These are phyloP conservation scores for Tetrapisispora fleetii DNA, from an alignment of 805 yeast species.

Conservation along the genomic window DNA sequence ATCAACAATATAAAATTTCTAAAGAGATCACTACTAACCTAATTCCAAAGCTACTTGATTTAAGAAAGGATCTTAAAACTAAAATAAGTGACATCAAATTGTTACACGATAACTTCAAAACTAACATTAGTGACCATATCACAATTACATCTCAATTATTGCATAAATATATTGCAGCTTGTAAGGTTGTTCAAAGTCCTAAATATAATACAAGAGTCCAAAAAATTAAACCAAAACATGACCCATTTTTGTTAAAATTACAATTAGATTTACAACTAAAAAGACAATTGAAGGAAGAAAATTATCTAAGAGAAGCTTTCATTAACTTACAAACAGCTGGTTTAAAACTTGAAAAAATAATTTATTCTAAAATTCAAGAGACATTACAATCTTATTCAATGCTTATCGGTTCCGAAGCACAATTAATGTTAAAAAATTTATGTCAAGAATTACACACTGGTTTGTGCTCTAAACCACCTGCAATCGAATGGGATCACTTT, in stretches of 20 bases:
- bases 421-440: conserved; percentile 45
- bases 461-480: conserved; percentile 46
- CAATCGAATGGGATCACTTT: conserved; percentile 62
- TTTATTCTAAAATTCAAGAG: conserved; percentile 52
- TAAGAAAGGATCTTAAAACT: conserved; percentile 57
- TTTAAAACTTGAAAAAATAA: conserved; percentile 52
- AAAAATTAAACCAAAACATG: conserved; percentile 33
- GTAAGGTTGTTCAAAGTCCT: conserved; percentile 30
- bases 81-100: conserved; percentile 77
- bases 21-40: conserved; percentile 46
- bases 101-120: conserved; percentile 51
- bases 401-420: conserved; percentile 44
- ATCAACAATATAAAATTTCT: conserved; percentile 43
- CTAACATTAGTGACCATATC: conserved; percentile 49
- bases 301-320: conserved; percentile 55
- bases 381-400: conserved; percentile 43
- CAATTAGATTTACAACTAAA: conserved; percentile 57
- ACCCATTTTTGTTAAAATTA: conserved; percentile 54
- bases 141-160: conserved; percentile 52
- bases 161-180: conserved; percentile 37
- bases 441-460: conserved; percentile 34
- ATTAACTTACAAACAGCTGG: conserved; percentile 57
- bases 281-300: conserved; percentile 51
- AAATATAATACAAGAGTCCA: conserved; percentile 1
- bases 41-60: conserved; percentile 48